Conservation (phyloP, 345 rosid species). For the Anastatica hierochuntica region DNA sequence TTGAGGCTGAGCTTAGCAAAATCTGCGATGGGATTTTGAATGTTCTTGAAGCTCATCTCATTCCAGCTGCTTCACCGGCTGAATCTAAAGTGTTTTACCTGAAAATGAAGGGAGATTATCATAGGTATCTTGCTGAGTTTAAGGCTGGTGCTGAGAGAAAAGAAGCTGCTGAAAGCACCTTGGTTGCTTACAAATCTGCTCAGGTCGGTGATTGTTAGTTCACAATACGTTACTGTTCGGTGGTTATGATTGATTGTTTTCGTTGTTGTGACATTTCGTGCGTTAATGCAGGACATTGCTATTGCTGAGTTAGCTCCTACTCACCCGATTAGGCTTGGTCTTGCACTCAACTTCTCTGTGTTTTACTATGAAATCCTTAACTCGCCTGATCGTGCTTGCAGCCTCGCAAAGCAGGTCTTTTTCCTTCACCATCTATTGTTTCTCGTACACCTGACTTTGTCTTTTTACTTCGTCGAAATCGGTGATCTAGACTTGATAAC, state of each 20-base stretch:
- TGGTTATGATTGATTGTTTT: background rate
- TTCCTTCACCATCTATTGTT: background rate
- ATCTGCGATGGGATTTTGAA: constrained; percentile 85
- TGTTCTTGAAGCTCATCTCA: constrained; percentile 79
- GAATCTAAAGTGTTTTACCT: constrained; percentile 96
- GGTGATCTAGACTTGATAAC: too few relatives aligned
- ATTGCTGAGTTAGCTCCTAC: constrained; percentile 80
- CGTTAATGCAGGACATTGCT: constrained; percentile 81
- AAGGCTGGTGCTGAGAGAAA: constrained; percentile 91
- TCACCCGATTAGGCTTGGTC: constrained; percentile 96
- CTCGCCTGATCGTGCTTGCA: constrained; percentile 97
- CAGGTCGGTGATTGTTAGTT: constrained; percentile 36
- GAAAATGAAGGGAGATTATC: constrained; percentile 97
- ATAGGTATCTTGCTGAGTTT: constrained; percentile 96
- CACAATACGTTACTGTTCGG: background rate
- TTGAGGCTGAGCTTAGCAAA: constrained; percentile 85
- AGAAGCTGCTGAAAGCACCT: constrained; percentile 95
- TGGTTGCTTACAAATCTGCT: constrained; percentile 96
- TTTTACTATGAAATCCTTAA: constrained; percentile 96
- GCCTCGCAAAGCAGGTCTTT: constrained; percentile 84
- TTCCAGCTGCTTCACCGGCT: constrained; percentile 78
- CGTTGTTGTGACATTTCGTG: background rate
- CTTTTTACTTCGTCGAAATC: too few relatives aligned
- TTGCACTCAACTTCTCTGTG: constrained; percentile 97
- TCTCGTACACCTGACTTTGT: background rate